Evolutionary conservation across 2,329 filamentous ascomycete species (phyloP).

Genomic region (Cryphonectria radicalis): DNA sequence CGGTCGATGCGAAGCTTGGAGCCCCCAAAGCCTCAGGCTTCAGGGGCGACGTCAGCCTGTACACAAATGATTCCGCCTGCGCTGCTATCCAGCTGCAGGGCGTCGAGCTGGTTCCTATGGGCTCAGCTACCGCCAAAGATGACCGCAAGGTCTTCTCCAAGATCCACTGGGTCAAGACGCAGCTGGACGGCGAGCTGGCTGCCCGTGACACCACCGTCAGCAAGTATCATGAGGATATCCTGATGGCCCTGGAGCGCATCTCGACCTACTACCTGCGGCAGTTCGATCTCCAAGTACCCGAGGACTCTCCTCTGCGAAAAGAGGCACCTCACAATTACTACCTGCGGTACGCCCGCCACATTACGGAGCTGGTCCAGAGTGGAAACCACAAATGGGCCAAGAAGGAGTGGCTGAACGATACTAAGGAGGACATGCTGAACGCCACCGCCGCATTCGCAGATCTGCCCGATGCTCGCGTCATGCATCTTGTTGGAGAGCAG

Average conservation of each 20-base stretch:
- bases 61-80: slow-evolving; percentile 11
- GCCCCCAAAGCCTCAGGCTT: slow-evolving; percentile 4
- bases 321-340: neutral
- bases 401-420: slow-evolving; percentile 21
- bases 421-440: slow-evolving; percentile 19
- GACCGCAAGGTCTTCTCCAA: slow-evolving; percentile 12
- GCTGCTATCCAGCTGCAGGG: slow-evolving; percentile 19
- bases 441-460: slow-evolving; percentile 2
- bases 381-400: slow-evolving; percentile 13
- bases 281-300: neutral
- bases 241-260: neutral
- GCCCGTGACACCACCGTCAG: neutral
- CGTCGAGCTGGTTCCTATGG: slow-evolving; percentile 3
- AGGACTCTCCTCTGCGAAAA: neutral
- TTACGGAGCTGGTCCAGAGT: neutral
- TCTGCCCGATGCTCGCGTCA: slow-evolving; percentile 32
- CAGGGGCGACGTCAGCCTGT: slow-evolving; percentile 22
- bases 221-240: neutral
- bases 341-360: slow-evolving; percentile 6
- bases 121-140: neutral
- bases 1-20: slow-evolving; percentile 5
- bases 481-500: slow-evolving; percentile 37
- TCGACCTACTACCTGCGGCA: slow-evolving; percentile 15
- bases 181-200: neutral
- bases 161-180: slow-evolving; percentile 2